These are phyloP conservation scores for Xylaria sp. DNA, from an alignment of 2,329 filamentous ascomycete species.

Conservation along the genomic window DNA sequence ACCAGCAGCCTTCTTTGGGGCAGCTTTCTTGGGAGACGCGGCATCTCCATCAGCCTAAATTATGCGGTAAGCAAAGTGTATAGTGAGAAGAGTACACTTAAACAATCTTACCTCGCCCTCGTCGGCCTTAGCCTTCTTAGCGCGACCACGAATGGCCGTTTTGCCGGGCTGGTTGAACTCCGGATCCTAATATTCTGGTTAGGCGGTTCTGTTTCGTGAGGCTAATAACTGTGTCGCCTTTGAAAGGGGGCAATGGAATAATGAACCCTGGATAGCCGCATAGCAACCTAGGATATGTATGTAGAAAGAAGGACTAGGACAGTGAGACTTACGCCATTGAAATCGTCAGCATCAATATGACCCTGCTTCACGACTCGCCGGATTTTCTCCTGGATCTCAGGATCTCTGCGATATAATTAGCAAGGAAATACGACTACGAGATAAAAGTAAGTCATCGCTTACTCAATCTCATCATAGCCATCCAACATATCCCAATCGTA, in stretches of 20 bases:
- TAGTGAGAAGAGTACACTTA: constrained; percentile 23
- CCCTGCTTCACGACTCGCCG: constrained; percentile 77
- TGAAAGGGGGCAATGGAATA: too few species aligned
- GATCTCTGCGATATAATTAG: constrained; percentile 50
- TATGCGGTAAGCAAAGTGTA: constrained; percentile 27
- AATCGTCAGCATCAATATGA: constrained; percentile 86
- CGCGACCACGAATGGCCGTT: constrained; percentile 68
- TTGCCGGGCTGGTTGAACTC: constrained; percentile 77
- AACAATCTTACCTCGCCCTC: constrained; percentile 49
- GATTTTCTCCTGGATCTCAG: constrained; percentile 79
- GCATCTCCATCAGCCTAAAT: constrained; percentile 42
- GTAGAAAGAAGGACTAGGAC: too few species aligned
- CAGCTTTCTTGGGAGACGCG: constrained; percentile 47
- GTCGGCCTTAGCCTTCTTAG: constrained; percentile 51
- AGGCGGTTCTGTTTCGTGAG: too few species aligned
- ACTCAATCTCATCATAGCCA: constrained; percentile 80
- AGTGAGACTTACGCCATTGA: constrained; percentile 85
- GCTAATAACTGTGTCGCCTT: too few species aligned
- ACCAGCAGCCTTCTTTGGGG: constrained; percentile 42
- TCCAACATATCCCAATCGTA: constrained; percentile 77
- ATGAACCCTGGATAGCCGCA: too few species aligned
- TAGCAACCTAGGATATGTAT: too few species aligned
- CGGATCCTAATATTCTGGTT: constrained; percentile 66
- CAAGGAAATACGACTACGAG: neutral
- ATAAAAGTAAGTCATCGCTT: constrained; percentile 21